Evolutionary conservation across 768 basidiomycete species (phyloP).

Genomic region (Imleria badia): DNA sequence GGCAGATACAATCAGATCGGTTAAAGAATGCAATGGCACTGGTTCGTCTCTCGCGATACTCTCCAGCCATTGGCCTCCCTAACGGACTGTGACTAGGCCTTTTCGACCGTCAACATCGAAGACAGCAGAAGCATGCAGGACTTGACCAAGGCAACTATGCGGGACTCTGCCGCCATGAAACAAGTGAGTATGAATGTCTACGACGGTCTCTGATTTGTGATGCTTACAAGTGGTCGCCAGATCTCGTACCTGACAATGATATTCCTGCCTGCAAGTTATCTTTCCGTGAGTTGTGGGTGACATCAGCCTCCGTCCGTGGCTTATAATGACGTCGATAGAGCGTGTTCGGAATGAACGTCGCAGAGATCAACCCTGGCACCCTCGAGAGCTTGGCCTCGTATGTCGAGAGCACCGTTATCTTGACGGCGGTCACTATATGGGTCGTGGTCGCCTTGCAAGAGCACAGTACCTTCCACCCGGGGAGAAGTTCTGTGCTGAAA

Average conservation of each 20-base stretch:
- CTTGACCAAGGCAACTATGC: slow-evolving; percentile 47
- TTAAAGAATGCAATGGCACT: slow-evolving; percentile 34
- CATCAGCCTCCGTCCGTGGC: neutral
- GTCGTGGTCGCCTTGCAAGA: slow-evolving; percentile 52
- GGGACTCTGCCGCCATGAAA: slow-evolving; percentile 43
- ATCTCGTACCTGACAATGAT: slow-evolving; percentile 61
- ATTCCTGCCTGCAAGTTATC: slow-evolving; percentile 57
- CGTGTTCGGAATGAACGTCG: slow-evolving; percentile 31
- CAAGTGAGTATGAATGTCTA: slow-evolving; percentile 13
- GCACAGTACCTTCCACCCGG: slow-evolving; percentile 22
- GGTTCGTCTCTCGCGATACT: slow-evolving; percentile 15
- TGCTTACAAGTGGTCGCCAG: slow-evolving; percentile 23
- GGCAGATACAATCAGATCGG: slow-evolving; percentile 27
- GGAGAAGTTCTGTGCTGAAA: neutral
- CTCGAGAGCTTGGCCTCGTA: slow-evolving; percentile 38
- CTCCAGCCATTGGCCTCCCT: neutral
- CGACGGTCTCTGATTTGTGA: neutral
- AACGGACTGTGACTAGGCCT: slow-evolving; percentile 41
- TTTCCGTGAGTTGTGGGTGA: slow-evolving; percentile 20
- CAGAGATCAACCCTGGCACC: slow-evolving; percentile 30
- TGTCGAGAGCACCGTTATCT: slow-evolving; percentile 42
- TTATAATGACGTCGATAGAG: slow-evolving; percentile 26
- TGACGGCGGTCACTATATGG: slow-evolving; percentile 57
- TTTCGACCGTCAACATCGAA: slow-evolving; percentile 57
- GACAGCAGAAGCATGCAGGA: slow-evolving; percentile 53